Conservation (phyloP, 352 stramenopile genomes). For the Phytophthora fragariaefolia region DNA sequence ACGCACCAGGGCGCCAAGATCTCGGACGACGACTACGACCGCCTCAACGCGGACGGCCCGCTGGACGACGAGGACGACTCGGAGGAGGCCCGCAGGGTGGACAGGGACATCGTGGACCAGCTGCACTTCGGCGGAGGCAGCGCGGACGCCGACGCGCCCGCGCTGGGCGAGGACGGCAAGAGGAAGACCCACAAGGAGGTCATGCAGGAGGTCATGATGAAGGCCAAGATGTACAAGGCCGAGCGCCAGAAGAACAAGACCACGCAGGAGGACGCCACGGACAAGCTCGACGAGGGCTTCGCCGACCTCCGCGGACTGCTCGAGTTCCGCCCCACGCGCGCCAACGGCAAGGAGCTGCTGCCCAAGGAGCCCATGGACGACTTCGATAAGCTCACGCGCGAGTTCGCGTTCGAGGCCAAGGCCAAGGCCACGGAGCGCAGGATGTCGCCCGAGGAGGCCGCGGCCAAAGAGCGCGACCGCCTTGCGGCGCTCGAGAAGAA, state of each 20-base stretch:
- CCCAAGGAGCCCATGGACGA: slow-evolving; percentile 84
- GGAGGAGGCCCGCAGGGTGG: slow-evolving; percentile 70
- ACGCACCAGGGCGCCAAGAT: slow-evolving; percentile 81
- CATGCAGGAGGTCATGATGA: slow-evolving; percentile 93
- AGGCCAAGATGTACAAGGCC: slow-evolving; percentile 91
- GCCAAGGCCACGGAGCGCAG: slow-evolving; percentile 93
- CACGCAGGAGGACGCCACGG: slow-evolving; percentile 78
- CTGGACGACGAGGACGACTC: slow-evolving; percentile 80
- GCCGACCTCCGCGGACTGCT: slow-evolving; percentile 68
- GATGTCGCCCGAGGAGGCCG: slow-evolving; percentile 95
- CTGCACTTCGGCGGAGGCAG: slow-evolving; percentile 86
- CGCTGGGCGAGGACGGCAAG: slow-evolving; percentile 31
- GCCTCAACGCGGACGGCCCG: slow-evolving; percentile 52
- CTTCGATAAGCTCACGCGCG: slow-evolving; percentile 84
- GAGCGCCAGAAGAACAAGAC: slow-evolving; percentile 89
- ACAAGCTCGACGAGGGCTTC: slow-evolving; percentile 81
- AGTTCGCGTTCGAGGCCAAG: slow-evolving; percentile 93
- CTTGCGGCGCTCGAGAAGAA: slow-evolving; percentile 93
- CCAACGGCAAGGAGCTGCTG: slow-evolving; percentile 64
- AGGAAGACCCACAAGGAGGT: slow-evolving; percentile 91
- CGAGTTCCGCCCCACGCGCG: slow-evolving; percentile 76
- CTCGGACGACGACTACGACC: slow-evolving; percentile 78
- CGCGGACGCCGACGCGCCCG: slow-evolving; percentile 23
- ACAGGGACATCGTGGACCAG: slow-evolving; percentile 84
- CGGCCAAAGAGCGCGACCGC: slow-evolving; percentile 92